Evolutionary conservation across 371 early-diverging fungal genomes (phyloP).

Genomic region (Syncephalis fuscata): DNA sequence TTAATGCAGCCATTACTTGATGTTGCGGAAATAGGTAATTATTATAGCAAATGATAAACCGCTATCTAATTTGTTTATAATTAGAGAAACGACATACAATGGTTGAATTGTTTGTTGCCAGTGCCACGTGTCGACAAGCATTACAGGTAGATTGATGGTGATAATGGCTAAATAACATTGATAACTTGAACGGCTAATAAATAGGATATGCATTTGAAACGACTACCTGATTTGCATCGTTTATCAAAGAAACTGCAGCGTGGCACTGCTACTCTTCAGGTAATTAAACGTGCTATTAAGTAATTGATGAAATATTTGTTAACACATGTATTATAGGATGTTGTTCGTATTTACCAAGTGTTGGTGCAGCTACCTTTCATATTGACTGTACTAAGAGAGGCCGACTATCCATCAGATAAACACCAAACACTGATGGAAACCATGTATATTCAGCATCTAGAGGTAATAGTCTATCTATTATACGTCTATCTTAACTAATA

Average conservation of each 20-base stretch:
- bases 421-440: constrained; percentile 22
- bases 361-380: constrained; percentile 57
- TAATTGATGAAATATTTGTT: background rate
- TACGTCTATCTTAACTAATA: background rate
- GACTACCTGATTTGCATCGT: constrained; percentile 76
- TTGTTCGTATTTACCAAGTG: constrained; percentile 80
- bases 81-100: constrained; percentile 55
- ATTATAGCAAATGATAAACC: background rate
- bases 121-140: constrained; percentile 48
- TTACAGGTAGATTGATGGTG: constrained; percentile 25
- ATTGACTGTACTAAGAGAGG: constrained; percentile 27
- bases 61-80: background rate
- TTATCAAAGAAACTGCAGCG: constrained; percentile 68
- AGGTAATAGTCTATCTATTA: constrained; percentile 6
- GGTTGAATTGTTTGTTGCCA: constrained; percentile 54
- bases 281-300: constrained; percentile 1
- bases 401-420: constrained; percentile 17
- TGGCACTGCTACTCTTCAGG: constrained; percentile 61
- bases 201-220: constrained; percentile 49
- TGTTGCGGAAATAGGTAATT: constrained; percentile 41
- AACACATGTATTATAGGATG: constrained; percentile 33
- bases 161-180: constrained; percentile 1
- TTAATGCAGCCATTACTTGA: constrained; percentile 83
- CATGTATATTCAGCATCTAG: constrained; percentile 23
- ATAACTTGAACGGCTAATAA: background rate